Base-by-base conservation (phyloP, 1,139 yeast species). In the Kodamaea derodonti region DNA sequence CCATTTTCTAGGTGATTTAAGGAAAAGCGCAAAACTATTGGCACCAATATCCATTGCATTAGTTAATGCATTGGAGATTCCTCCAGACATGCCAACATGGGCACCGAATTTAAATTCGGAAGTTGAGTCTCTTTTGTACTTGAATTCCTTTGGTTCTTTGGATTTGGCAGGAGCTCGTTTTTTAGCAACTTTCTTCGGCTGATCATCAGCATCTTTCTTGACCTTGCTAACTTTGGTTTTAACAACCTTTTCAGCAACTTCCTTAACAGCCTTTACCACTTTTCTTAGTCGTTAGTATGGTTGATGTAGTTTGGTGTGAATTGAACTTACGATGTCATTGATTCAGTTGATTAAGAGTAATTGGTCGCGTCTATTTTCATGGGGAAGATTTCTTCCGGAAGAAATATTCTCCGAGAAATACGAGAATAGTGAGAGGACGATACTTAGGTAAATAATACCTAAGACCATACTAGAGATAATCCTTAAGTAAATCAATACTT, bases 1-100 rank as follows among this genome's bases (percentile, higher is more conserved):
- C 97, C 97, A 92, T 54, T 84, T 78, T 40, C 95, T 72, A 27
- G 97, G 97, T 29, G 88, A 84, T 56, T 90, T 90, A 44, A 92
- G 66, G 54, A 92, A 92, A 48, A 92, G 64, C 0, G 97, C 97
- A 71, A 92, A 88, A 32, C 95, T 75, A 52, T 86, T 86, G 42
- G 81, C 83, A 33, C 95, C 95, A 24, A 85, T 73, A 38, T 77
- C 73, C 64, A 75, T 72, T 4, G 95, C 92, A 54, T 85, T 84
- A 20, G 73, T 60, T 1, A 88, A 82, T 3, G 95, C 72, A 31
- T 85, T 85, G 34, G 86, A 81, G 4, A 87, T 73, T 1, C 86
- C 86, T 2, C 92, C 92, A 3, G 81, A 65, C 51, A 75, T 75
- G 2, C 79, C 78, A 22, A 85, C 87, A 58, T 85, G 95, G 2